Percentiles rank a stretch among this genome's conserved stretches.
Evolutionary conservation across 768 basidiomycete genomes (phyloP).

Genomic region (Kwoniella dendrophila): DNA sequence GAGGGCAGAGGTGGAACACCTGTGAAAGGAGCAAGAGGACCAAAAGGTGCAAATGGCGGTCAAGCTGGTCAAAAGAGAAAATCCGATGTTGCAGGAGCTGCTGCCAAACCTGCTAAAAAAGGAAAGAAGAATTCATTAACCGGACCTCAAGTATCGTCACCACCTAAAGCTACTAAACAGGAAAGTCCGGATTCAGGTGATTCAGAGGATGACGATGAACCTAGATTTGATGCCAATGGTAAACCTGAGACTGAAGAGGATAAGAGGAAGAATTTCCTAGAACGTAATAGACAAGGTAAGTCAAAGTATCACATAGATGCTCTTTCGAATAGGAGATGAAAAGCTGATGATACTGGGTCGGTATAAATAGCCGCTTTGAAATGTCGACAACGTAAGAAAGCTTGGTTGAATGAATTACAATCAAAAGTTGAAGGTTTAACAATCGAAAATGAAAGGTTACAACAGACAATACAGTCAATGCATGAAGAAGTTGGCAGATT

Average conservation of each 20-base stretch:
- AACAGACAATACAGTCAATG: constrained; percentile 78
- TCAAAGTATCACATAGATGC: constrained; percentile 9
- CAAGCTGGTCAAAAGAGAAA: constrained; percentile 43
- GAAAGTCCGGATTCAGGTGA: constrained; percentile 19
- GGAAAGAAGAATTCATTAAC: constrained; percentile 39
- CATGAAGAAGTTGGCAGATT: constrained; percentile 90
- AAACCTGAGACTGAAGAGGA: constrained; percentile 97
- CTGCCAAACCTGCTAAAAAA: constrained; percentile 33
- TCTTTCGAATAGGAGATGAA: neutral
- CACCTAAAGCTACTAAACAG: constrained; percentile 18
- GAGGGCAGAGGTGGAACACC: constrained; percentile 53
- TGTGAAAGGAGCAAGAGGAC: neutral
- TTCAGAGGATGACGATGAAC: constrained; percentile 44
- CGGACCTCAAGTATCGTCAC: constrained; percentile 8
- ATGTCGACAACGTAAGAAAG: constrained; percentile 98
- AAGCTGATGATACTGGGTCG: neutral
- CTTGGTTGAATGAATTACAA: constrained; percentile 91
- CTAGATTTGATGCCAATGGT: constrained; percentile 57
- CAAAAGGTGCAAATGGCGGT: constrained; percentile 35
- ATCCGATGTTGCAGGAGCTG: constrained; percentile 30
- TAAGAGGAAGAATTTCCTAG: constrained; percentile 93
- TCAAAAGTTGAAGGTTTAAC: constrained; percentile 87
- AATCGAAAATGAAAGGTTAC: constrained; percentile 94
- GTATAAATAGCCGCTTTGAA: constrained; percentile 79
- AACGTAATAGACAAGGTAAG: constrained; percentile 94